phyloP scores from a whole-genome alignment of 202 grass and related monocot species.

The Digitaria exilis region DNA sequence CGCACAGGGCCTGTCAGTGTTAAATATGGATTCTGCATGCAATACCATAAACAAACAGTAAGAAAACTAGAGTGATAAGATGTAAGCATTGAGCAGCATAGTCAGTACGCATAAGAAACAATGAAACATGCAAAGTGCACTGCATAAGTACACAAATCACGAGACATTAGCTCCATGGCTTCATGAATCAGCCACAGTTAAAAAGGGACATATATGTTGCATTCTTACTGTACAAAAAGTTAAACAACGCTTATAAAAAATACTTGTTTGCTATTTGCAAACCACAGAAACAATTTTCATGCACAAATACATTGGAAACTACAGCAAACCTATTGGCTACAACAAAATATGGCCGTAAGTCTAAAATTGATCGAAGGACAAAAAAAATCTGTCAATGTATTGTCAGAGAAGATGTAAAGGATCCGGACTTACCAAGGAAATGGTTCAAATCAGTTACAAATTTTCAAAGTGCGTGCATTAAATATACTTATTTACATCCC shows the following conservation, averaged over 20 bases:
- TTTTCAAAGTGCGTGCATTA: too few species aligned
- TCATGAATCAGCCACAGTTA: background rate
- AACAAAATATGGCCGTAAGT: too few species aligned
- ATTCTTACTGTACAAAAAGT: background rate
- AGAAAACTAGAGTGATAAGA: background rate
- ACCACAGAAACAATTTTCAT: background rate
- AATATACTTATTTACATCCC: too few species aligned
- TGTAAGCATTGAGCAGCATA: background rate
- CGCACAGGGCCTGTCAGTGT: background rate
- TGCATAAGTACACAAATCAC: background rate
- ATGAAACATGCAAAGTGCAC: background rate
- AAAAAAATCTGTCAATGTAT: background rate
- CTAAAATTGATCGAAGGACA: background rate
- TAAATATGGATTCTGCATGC: constrained; percentile 18
- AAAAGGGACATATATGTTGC: background rate
- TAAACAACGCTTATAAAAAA: background rate
- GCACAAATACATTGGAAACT: too few species aligned
- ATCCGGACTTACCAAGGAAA: too few species aligned
- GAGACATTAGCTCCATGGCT: background rate
- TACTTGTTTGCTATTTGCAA: too few species aligned
- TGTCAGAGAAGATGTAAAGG: background rate
- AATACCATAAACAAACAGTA: background rate
- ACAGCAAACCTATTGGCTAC: too few species aligned
- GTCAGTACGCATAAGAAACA: background rate
- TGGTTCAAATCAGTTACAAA: too few species aligned